A percentile compares a stretch with the other conserved stretches of the same genome.
These are phyloP conservation scores for Trichoderma pleuroti DNA, from an alignment of 2,329 filamentous ascomycete species.

Conservation along the genomic window DNA sequence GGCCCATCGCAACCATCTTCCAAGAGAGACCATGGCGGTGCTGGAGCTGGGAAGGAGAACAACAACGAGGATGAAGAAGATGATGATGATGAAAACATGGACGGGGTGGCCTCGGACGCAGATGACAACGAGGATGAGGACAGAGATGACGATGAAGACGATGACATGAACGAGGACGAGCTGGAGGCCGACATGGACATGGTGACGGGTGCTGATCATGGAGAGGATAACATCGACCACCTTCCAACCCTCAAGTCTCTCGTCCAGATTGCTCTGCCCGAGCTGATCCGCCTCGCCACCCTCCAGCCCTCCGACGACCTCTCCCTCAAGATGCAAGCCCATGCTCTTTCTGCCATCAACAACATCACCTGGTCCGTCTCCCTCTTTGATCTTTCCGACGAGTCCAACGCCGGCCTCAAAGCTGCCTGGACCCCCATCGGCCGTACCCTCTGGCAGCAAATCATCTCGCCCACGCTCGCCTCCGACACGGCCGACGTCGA, in stretches of 20 bases:
- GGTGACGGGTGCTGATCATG: conserved; percentile 51
- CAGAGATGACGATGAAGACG: conserved; percentile 41
- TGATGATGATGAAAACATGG: conserved; percentile 39
- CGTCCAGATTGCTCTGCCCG: conserved; percentile 35
- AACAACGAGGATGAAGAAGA: conserved; percentile 33
- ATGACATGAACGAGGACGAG: conserved; percentile 56
- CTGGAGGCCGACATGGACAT: conserved; percentile 63
- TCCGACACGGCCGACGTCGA: conserved; percentile 59
- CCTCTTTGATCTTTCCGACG: conserved; percentile 55
- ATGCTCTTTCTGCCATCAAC: conserved; percentile 59
- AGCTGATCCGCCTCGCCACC: conserved; percentile 47
- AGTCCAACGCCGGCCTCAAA: conserved; percentile 50
- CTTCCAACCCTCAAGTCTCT: conserved; percentile 50
- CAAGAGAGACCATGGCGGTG: conserved; percentile 37
- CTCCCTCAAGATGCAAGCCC: conserved; percentile 44
- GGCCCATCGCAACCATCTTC: conserved; percentile 26
- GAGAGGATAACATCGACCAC: conserved; percentile 45
- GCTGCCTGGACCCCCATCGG: conserved; percentile 53
- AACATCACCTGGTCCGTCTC: conserved; percentile 67
- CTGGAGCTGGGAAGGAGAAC: conserved; percentile 33
- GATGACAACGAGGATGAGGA: conserved; percentile 37
- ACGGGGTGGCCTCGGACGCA: conserved; percentile 26
- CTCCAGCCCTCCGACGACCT: conserved; percentile 41
- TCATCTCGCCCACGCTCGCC: conserved; percentile 55
- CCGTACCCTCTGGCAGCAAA: conserved; percentile 54